Percentiles rank a stretch among this genome's conserved stretches.
phyloP scores from a whole-genome alignment of 192 early-diverging fungal species.

The Coemansia biformis region DNA sequence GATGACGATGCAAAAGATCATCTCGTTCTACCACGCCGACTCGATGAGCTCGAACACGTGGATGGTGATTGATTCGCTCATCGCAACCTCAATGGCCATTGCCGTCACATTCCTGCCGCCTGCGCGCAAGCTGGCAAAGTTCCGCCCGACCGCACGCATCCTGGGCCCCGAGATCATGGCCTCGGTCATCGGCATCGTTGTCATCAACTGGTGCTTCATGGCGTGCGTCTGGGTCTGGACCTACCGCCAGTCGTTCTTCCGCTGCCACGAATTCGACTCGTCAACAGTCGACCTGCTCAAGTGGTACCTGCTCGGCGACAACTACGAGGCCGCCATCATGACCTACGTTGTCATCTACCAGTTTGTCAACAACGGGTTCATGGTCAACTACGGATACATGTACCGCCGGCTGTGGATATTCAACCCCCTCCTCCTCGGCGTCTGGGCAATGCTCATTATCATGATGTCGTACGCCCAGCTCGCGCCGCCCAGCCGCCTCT shows the following conservation, averaged over 20 bases:
- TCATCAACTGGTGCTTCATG: constrained; percentile 56
- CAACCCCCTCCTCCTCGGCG: too few species aligned
- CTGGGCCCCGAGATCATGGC: constrained; percentile 61
- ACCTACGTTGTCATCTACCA: constrained; percentile 55
- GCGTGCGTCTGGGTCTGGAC: constrained; percentile 53
- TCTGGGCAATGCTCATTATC: too few species aligned
- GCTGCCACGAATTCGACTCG: constrained; percentile 60
- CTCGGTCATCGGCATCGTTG: constrained; percentile 53
- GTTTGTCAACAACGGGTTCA: constrained; percentile 56
- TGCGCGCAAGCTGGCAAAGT: constrained; percentile 39
- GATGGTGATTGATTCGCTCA: constrained; percentile 64
- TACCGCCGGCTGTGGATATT: too few species aligned
- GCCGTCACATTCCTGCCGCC: constrained; percentile 47
- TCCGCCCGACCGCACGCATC: constrained; percentile 59
- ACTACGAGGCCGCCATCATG: constrained; percentile 55
- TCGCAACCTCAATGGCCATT: constrained; percentile 51
- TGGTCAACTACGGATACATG: constrained; percentile 55
- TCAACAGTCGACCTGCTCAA: constrained; percentile 47
- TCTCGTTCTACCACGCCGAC: constrained; percentile 60
- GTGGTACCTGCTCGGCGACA: constrained; percentile 67
- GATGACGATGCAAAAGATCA: constrained; percentile 48
- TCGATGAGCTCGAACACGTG: constrained; percentile 55
- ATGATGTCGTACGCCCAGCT: too few species aligned
- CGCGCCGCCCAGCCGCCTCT: too few species aligned
- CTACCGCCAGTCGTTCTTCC: constrained; percentile 54